A percentile compares a stretch with the other conserved stretches of the same genome.
Conservation (phyloP, 2,329 filamentous ascomycete species). For the Septoria linicola region DNA sequence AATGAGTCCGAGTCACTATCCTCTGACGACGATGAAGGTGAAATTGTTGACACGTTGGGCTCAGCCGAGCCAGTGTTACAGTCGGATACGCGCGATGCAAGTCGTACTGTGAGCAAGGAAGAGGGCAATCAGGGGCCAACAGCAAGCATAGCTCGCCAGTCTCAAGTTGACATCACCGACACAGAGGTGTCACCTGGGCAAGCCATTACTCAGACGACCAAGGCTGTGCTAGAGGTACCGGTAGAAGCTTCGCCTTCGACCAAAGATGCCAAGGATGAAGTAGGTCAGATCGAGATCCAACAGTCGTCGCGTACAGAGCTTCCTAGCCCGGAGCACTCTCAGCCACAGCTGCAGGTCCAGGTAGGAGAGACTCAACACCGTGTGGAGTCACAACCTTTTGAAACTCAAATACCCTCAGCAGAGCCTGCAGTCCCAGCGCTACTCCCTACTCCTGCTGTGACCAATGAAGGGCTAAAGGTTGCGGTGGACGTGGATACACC, state of each 20-base stretch:
- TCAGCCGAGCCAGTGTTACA: not conserved
- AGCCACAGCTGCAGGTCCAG: constrained; percentile 3
- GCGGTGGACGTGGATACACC: constrained; percentile 4
- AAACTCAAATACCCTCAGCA: constrained; percentile 3
- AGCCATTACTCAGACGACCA: too few species aligned
- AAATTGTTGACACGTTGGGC: not conserved
- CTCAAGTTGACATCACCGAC: too few species aligned
- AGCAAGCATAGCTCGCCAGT: not conserved
- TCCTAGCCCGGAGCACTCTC: constrained; percentile 25
- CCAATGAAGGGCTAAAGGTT: constrained; percentile 22
- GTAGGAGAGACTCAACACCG: constrained; percentile 16
- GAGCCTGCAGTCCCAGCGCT: constrained; percentile 15
- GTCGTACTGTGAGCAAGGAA: not conserved
- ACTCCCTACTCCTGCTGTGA: constrained; percentile 41
- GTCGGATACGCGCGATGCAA: not conserved
- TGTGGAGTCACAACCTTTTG: constrained; percentile 10
- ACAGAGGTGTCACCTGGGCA: too few species aligned
- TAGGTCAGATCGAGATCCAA: constrained; percentile 3
- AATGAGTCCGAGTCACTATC: constrained; percentile 5
- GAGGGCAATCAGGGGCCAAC: not conserved
- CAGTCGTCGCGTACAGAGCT: constrained; percentile 12
- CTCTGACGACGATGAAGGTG: not conserved
- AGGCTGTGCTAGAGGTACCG: constrained; percentile 4
- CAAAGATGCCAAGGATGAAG: not conserved
- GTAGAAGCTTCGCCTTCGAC: constrained; percentile 4